Evolutionary conservation across 495 filamentous ascomycete genomes (phyloP), one percentile per base, ranked within the genome.

Genomic region (Podospora anserina): DNA sequence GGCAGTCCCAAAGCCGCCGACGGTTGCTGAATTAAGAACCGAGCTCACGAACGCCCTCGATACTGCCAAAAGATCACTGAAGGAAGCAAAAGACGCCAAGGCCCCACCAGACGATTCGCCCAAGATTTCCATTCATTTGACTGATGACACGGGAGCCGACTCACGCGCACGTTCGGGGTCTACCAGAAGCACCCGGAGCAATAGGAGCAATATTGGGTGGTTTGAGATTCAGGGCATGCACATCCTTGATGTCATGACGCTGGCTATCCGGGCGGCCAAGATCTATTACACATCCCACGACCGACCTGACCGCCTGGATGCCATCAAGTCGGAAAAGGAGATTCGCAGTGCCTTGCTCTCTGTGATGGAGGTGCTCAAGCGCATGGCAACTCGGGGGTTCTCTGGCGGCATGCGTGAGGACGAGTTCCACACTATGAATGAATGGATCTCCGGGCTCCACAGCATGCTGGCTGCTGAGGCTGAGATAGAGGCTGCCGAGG

Each of bases 231-330:
- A 97, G 76, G 95, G 95, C 7, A 86, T 97, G 81, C 91, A 96
- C 67, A 86, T 99, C 54, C 82, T 97, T 49, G 95, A 98, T 74
- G 87, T 97, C 60, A 89, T 94, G 78, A 99, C 95, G 3, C 83
- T 97, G 58, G 94, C 94, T 16, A 97, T 99, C 67, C 89, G 92
- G 44, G 94, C 96, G 6, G 95, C 95, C 44, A 97, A 93, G 76
- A 89, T 93, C 58, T 99, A 97, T 81, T 98, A 97, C 79, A 96
- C 93, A 5, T 80, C 90, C 1, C 93, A 97, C 75, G 88, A 93
- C 73, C 82, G 90, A 23, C 91, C 93, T 5, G 88, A 92, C 66
- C 89, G 91, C 27, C 81, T 97, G n/a, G 91, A 92, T 68, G 81
- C 87, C 49, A 93, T 97, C 81, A 92, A 90, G 72, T 89, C 89